These are phyloP conservation scores for Tulasnella sp. DNA, from an alignment of 768 basidiomycete genomes.

Conservation along the genomic window DNA sequence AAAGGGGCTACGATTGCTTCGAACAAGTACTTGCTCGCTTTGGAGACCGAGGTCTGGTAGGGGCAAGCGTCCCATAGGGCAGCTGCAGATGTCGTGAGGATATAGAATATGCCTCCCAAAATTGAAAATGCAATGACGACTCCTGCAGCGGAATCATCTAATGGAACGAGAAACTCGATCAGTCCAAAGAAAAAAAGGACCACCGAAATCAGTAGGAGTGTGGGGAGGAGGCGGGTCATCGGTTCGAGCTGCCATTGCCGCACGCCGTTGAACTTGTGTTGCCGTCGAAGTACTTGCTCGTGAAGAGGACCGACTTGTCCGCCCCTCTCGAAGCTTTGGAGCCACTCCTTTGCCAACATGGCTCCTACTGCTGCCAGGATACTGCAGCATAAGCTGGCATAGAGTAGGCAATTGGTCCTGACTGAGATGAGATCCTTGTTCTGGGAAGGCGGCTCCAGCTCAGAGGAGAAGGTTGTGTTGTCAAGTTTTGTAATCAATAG, in stretches of 20 bases:
- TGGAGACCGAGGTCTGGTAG: neutral
- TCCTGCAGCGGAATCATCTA: neutral
- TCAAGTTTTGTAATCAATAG: neutral
- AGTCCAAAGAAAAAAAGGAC: conserved; percentile 22
- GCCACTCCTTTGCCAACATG: conserved; percentile 28
- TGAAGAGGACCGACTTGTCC: neutral
- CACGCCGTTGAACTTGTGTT: conserved; percentile 22
- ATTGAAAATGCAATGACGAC: neutral
- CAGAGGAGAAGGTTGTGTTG: neutral
- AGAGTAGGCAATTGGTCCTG: conserved; percentile 2
- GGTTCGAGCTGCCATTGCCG: conserved; percentile 8
- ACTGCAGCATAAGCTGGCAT: conserved; percentile 19
- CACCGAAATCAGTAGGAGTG: conserved; percentile 14
- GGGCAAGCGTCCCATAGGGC: neutral
- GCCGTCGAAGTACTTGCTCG: neutral
- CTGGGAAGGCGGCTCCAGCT: neutral
- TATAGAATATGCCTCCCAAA: neutral
- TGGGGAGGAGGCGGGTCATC: neutral
- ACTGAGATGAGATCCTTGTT: neutral
- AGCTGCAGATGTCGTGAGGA: neutral
- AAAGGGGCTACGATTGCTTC: conserved; percentile 35
- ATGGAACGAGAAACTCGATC: neutral
- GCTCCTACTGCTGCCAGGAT: conserved; percentile 15
- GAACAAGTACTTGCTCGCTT: neutral
- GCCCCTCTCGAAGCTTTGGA: conserved; percentile 1